Conservation (phyloP, 192 early-diverging fungal genomes). For the Glomus cerebriforme region DNA sequence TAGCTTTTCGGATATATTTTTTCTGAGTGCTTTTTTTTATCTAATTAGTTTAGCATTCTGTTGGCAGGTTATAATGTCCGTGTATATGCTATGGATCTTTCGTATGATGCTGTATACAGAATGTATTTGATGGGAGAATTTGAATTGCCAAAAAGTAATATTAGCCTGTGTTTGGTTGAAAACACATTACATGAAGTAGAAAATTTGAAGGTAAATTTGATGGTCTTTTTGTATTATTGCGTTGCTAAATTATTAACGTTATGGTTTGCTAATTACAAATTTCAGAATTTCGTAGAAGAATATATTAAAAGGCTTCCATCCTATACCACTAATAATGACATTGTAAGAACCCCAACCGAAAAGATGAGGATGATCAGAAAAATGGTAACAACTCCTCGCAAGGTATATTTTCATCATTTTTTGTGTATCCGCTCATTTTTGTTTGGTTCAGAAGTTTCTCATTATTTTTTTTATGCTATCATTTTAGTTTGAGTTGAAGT, state of each 20-base stretch:
- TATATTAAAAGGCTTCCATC: slow-evolving; percentile 19
- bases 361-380: slow-evolving; percentile 20
- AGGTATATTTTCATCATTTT: not conserved
- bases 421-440: too few relatives aligned
- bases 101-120: slow-evolving; percentile 15
- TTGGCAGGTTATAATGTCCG: slow-evolving; percentile 18
- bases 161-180: slow-evolving; percentile 19
- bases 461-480: too few relatives aligned
- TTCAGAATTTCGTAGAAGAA: slow-evolving; percentile 16
- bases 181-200: not conserved
- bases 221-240: not conserved
- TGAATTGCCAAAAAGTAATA: slow-evolving; percentile 20
- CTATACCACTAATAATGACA: not conserved
- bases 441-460: too few relatives aligned
- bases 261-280: not conserved
- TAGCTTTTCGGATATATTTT: not conserved
- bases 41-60: not conserved
- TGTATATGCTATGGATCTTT: slow-evolving; percentile 15
- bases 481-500: too few relatives aligned
- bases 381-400: slow-evolving; percentile 2
- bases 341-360: not conserved
- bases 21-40: too few relatives aligned
- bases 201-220: slow-evolving; percentile 19
- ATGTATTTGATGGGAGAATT: slow-evolving; percentile 23
- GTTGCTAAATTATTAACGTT: slow-evolving; percentile 7